Conservation (phyloP, 2,329 filamentous ascomycete species). For the Cyclaneusma minus region DNA sequence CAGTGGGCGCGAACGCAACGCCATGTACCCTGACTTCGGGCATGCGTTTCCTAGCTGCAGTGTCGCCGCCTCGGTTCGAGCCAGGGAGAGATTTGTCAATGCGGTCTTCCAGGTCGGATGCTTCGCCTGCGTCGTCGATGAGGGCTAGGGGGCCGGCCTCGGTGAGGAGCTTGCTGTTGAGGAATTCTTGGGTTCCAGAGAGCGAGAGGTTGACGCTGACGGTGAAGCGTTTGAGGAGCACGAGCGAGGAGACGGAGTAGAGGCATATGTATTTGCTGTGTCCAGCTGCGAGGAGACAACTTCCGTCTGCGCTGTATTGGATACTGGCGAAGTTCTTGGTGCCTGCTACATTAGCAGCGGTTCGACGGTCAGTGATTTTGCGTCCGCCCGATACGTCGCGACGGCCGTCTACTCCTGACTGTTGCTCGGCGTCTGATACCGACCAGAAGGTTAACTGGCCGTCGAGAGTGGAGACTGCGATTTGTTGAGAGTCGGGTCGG, state of each 20-base stretch:
- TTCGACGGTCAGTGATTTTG: slow-evolving; percentile 73
- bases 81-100: slow-evolving; percentile 70
- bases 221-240: slow-evolving; percentile 86
- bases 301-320: slow-evolving; percentile 82
- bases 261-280: slow-evolving; percentile 98
- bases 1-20: slow-evolving; percentile 78
- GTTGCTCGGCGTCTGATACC: slow-evolving; percentile 72
- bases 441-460: slow-evolving; percentile 94
- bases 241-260: slow-evolving; percentile 87
- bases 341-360: slow-evolving; percentile 77
- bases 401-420: slow-evolving; percentile 73
- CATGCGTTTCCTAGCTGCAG: slow-evolving; percentile 57
- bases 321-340: slow-evolving; percentile 86
- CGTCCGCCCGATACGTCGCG: slow-evolving; percentile 88
- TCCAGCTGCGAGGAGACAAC: slow-evolving; percentile 75
- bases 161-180: slow-evolving; percentile 83
- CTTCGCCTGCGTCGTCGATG: slow-evolving; percentile 79
- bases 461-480: slow-evolving; percentile 84
- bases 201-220: slow-evolving; percentile 92
- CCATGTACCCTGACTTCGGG: slow-evolving; percentile 76
- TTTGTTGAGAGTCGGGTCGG: slow-evolving; percentile 76
- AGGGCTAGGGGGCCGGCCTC: slow-evolving; percentile 75
- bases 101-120: slow-evolving; percentile 75
- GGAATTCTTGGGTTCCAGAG: slow-evolving; percentile 89
- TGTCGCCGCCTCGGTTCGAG: slow-evolving; percentile 69